Evolutionary conservation across 2,329 filamentous ascomycete genomes (phyloP), one percentile per base, ranked within the genome.

Genomic region (Pseudogymnoascus sp.): DNA sequence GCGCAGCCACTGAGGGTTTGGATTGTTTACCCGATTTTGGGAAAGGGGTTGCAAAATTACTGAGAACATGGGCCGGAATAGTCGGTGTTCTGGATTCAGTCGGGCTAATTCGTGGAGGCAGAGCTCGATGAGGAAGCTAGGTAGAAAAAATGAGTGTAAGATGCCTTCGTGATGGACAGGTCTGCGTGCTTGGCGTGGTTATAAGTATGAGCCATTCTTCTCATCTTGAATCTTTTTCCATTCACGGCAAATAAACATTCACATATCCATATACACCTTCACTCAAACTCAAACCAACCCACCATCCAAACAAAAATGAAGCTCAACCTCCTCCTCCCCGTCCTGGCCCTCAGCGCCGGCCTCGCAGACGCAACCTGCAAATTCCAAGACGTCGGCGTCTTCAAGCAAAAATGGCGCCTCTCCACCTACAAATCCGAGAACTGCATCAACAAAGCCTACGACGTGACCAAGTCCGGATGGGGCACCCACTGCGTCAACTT

Each of bases 341-440:
- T 50, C 41, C 41, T 50, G 7, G 41, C 24, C 24, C 13, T 50
- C 41, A 50, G 13, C 11, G 41, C 24, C 41, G 24, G 41, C 41
- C 7, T 50, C 3, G 41, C 41, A 13, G 41, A 50, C 13, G 41
- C 41, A 50, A 29, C 24, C 4, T 50, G 41, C 13, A 50, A 50
- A 50, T 50, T 29, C 41, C 41, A 50, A 50, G 41, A 50, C 10
- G 41, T 50, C 24, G 41, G 41, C 41, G 24, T 50, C 41, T 50
- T 50, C 41, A 50, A 50, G 41, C 41, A 50, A 31, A 50, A 50
- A 29, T 50, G 41, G 41, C 41, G 41, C 5, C 41, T 50, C 41
- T 50, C 41, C 7, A 50, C 41, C 41, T 50, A 50, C 41, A 50
- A 31, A 15, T 50, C 41, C 24, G 24, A 50, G 24, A 50, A 50